Base-by-base conservation (phyloP, 176 grass and related monocot genomes). In the Lolium multiflorum region DNA sequence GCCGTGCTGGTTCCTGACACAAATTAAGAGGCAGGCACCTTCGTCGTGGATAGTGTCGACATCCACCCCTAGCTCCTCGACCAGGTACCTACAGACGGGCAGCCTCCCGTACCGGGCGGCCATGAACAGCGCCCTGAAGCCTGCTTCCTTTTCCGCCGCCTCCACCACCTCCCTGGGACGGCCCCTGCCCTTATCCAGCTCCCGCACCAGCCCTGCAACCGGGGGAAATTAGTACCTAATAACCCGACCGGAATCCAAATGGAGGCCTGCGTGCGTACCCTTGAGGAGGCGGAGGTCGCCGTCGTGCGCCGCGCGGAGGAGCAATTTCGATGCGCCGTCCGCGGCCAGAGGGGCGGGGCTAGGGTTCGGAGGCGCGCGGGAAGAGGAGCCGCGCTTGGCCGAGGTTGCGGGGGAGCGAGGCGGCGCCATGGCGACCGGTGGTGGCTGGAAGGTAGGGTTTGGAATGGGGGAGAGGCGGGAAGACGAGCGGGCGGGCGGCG, bases 41-140 rank as follows among this genome's bases (percentile, higher is more conserved):
- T 16, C 0, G 3, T 51, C 25, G 5, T 76, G 43, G 43, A 48
- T 43, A 12, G 43, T 24, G 71, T 84, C 28, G 56, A 84, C 82
- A 38, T 62, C 71, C 21, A 84, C 71, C 43, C 57, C 43, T 25
- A 83, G 35, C 51, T 8, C 81, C 66, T 83, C 65, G 66, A 83
- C 81, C 50, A 83, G 51, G 65, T 71, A 83, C 31, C 66, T 16
- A 66, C 82, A 84, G 16, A 84, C 71, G 43, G 35, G 56, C 25
- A 65, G 41, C 21, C 24, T 57, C 43, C 49, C 71, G 9, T 35
- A 2, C 7, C 3, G 25, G 10, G 44, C 57, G 22, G 43, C 71
- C 18, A 38, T 0, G 0, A 76, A 70, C 39, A 84, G 25, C 57
- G 43, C 43, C 25, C 71, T 0, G 56, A 49, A 0, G 31, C 65